These are phyloP conservation scores for Diplodia scrobiculata DNA, from an alignment of 2,329 filamentous ascomycete genomes.

Conservation along the genomic window DNA sequence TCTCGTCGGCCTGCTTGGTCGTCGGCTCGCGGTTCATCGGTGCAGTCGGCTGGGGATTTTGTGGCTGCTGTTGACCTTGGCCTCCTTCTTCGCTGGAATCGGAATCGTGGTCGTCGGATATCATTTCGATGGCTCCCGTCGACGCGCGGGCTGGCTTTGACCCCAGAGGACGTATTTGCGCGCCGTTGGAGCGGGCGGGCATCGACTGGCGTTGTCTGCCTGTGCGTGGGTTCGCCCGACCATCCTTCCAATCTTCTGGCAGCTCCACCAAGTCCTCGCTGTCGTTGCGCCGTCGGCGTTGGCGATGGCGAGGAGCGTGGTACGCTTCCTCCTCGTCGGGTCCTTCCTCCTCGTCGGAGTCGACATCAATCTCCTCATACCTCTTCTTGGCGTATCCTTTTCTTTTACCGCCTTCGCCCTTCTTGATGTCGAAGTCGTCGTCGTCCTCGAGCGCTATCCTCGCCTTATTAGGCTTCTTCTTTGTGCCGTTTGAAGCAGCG, in stretches of 20 bases:
- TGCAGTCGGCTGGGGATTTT: neutral
- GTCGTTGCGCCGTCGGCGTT: slow-evolving; percentile 9
- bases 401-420: slow-evolving; percentile 24
- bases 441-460: slow-evolving; percentile 46
- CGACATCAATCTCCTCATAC: slow-evolving; percentile 53
- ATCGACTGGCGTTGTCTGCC: slow-evolving; percentile 37
- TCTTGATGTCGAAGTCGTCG: slow-evolving; percentile 44
- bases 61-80: neutral
- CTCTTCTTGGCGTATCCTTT: slow-evolving; percentile 31
- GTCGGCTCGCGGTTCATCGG: slow-evolving; percentile 32
- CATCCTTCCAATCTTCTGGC: slow-evolving; percentile 47
- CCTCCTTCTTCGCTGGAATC: slow-evolving; percentile 29
- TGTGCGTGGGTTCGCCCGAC: slow-evolving; percentile 32
- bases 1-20: slow-evolving; percentile 29
- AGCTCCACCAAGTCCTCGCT: slow-evolving; percentile 46
- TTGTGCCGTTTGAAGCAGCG: slow-evolving; percentile 31
- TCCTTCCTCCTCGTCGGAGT: slow-evolving; percentile 49
- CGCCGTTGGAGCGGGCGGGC: slow-evolving; percentile 33
- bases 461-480: slow-evolving; percentile 42
- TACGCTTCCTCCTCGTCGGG: slow-evolving; percentile 38
- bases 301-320: slow-evolving; percentile 21
- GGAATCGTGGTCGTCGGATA: slow-evolving; percentile 39
- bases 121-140: slow-evolving; percentile 38
- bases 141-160: slow-evolving; percentile 36
- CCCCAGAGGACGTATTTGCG: slow-evolving; percentile 37